Evolutionary conservation across 257 asterid species (phyloP).

Genomic region (Paraleonurus japonicus): DNA sequence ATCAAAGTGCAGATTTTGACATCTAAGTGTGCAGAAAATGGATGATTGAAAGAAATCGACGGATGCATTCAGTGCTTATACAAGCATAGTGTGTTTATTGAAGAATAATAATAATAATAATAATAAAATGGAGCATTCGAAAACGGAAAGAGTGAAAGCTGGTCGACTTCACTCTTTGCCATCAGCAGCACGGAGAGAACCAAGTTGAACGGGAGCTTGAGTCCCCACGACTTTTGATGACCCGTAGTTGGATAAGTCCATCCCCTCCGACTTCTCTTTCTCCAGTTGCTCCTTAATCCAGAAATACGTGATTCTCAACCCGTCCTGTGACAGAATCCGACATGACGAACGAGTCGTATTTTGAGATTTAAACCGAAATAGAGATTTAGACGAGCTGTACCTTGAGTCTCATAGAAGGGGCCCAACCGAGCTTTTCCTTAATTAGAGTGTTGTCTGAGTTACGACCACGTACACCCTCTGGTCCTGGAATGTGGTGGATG

Average conservation of each 20-base stretch:
- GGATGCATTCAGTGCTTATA: background rate
- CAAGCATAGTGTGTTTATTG: background rate
- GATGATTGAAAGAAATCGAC: background rate
- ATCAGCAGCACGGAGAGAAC: constrained; percentile 82
- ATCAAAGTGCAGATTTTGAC: background rate
- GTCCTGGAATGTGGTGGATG: constrained; percentile 78
- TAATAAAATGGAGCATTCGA: background rate
- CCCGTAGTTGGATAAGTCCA: constrained; percentile 50
- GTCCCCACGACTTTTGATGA: constrained; percentile 80
- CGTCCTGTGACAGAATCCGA: constrained; percentile 46
- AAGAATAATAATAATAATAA: too few species aligned
- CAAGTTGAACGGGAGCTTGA: constrained; percentile 75
- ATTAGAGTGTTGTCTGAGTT: constrained; percentile 81
- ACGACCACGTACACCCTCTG: constrained; percentile 85
- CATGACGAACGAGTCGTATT: background rate
- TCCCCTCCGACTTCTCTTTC: constrained; percentile 70
- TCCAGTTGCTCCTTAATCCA: constrained; percentile 94
- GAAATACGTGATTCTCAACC: constrained; percentile 84
- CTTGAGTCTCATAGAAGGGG: constrained; percentile 82
- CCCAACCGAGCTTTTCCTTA: constrained; percentile 91
- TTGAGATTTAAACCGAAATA: background rate
- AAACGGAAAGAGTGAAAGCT: background rate
- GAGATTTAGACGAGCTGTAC: constrained; percentile 27
- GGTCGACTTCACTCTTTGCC: constrained; percentile 54
- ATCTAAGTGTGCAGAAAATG: background rate